Percentiles rank a stretch among this genome's conserved stretches.
Conservation (phyloP, 345 rosid species). For the Fremontodendron californicum region DNA sequence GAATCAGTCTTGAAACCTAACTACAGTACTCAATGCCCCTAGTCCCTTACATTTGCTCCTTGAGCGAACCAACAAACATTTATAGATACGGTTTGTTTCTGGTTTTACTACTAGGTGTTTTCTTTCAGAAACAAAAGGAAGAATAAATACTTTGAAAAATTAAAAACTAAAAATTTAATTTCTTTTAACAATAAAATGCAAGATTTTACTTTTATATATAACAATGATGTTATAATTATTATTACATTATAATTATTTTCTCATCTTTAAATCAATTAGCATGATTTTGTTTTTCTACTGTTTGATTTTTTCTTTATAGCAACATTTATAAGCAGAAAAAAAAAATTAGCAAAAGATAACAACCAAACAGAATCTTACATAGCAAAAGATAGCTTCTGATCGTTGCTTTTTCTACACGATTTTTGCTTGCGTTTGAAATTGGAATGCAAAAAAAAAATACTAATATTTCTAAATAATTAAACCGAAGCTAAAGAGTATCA, state of each 20-base stretch:
- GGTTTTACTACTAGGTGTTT: not conserved
- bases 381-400: not conserved
- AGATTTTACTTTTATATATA: not conserved
- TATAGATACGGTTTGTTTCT: not conserved
- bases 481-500: not conserved
- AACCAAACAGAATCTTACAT: not conserved
- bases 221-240: too few species aligned
- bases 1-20: not conserved
- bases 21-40: not conserved
- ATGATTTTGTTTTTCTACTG: not conserved
- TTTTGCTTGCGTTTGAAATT: not conserved
- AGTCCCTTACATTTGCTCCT: not conserved
- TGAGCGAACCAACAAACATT: not conserved
- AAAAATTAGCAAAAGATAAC: not conserved
- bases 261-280: not conserved
- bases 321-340: not conserved
- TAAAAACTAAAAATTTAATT: not conserved
- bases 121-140: not conserved
- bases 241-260: not conserved
- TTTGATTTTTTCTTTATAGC: not conserved
- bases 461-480: not conserved
- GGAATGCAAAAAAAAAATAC: not conserved
- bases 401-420: not conserved
- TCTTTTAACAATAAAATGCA: not conserved
- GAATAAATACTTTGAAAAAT: not conserved